Evolutionary conservation across 2,329 filamentous ascomycete species (phyloP), one percentile per base, ranked within the genome.

Genomic region (Hortaea sp.): DNA sequence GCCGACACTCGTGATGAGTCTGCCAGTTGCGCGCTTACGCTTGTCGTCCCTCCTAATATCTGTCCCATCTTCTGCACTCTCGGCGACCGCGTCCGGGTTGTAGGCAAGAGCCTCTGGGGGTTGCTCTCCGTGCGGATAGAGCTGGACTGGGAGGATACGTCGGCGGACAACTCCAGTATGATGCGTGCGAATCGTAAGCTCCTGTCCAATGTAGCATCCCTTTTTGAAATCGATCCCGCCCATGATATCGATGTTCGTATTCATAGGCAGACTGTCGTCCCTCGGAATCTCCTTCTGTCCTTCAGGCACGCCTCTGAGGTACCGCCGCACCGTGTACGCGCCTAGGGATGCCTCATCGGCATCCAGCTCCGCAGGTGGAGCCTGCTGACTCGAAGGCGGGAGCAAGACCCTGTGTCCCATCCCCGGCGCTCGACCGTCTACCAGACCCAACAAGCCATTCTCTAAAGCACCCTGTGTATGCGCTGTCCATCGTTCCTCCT

Each of bases 121-220:
- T 3, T 60, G 58, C 28, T 68, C 65, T 32, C 69, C 68, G 5
- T 63, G 64, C 5, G 69, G 69, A 63, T 90, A 92, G 11, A 95
- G 60, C 53, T 84, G 69, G 31, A 90, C 81, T 0, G 92, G 92
- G 44, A 98, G 65, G 42, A 97, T 79, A 42, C 92, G 77, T 73
- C 95, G 95, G 50, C 92, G 77, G 37, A 98, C 87, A 11, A 98
- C 87, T 20, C 92, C 92, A 9, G 85, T 89, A 67, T 98, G 92
- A 63, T 89, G 84, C 1, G 92, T 98, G 38, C 92, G 83, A 54
- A 97, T 95, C 1, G 92, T 97, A 53, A 98, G 76, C 66, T 98
- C 92, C 68, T 98, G 92, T 0, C 92, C 92, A 6, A 97, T 80
- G 66, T 98, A 98, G 68, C 92, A 98, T 6, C 92, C 92, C 70